phyloP scores from a whole-genome alignment of 306 rosid species.

The Pachyrhizus erosus region DNA sequence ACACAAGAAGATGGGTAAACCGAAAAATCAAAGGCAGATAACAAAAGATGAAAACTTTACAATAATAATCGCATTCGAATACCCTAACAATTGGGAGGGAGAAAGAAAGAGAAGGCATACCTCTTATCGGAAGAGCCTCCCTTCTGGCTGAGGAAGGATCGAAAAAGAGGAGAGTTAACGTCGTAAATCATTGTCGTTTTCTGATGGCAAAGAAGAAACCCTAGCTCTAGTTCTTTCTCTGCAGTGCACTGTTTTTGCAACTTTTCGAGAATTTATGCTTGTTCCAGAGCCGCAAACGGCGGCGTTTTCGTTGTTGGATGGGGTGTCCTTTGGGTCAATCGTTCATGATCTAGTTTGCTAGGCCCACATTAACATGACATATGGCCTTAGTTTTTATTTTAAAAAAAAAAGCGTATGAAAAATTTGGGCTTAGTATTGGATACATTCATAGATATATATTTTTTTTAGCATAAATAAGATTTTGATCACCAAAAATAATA shows the following conservation, averaged over 20 bases:
- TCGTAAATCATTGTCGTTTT: slow-evolving; percentile 83
- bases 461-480: no score
- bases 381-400: neutral
- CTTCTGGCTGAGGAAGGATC: slow-evolving; percentile 99
- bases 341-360: neutral
- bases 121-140: slow-evolving; percentile 96
- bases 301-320: neutral
- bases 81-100: neutral
- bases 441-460: no score
- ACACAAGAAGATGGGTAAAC: neutral
- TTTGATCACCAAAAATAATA: no score
- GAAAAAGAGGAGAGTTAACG: slow-evolving; percentile 94
- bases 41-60: neutral
- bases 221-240: slow-evolving; percentile 41
- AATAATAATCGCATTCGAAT: slow-evolving; percentile 1
- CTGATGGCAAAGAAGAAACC: slow-evolving; percentile 49
- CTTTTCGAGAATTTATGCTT: neutral
- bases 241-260: neutral
- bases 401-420: no score
- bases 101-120: slow-evolving; percentile 42
- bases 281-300: neutral
- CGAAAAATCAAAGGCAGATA: neutral
- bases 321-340: neutral
- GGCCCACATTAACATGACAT: neutral
- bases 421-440: no score